A percentile compares a stretch with the other conserved stretches of the same genome.
Conservation (phyloP, 805 yeast species). For the Starmerella apicola region DNA sequence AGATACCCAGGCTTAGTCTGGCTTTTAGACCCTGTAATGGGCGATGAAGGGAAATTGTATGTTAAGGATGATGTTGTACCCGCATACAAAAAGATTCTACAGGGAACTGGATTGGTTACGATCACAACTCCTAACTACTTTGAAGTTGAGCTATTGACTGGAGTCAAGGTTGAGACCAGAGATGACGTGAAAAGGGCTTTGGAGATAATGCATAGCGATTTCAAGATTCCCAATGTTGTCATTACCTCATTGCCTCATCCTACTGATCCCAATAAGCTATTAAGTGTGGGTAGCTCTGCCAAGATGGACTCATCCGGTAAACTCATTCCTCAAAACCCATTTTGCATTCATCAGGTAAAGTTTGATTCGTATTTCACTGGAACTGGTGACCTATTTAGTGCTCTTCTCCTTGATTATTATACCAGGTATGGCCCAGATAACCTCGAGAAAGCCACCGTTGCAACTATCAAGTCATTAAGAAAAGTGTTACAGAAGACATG, state of each 20-base stretch:
- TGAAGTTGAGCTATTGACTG: slow-evolving; percentile 65
- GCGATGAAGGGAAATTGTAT: slow-evolving; percentile 77
- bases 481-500: slow-evolving; percentile 32
- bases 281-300: slow-evolving; percentile 36
- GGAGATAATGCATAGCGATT: slow-evolving; percentile 35
- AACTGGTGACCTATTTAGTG: slow-evolving; percentile 85
- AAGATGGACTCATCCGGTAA: slow-evolving; percentile 1
- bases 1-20: slow-evolving; percentile 31
- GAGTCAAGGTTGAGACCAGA: slow-evolving; percentile 33
- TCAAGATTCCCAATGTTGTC: slow-evolving; percentile 47
- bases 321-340: slow-evolving; percentile 12
- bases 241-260: slow-evolving; percentile 43
- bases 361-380: slow-evolving; percentile 84
- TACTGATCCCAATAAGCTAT: slow-evolving; percentile 23
- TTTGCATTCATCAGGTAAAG: slow-evolving; percentile 42
- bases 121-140: slow-evolving; percentile 84
- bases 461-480: slow-evolving; percentile 32
- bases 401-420: slow-evolving; percentile 56
- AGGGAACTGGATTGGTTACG: slow-evolving; percentile 39
- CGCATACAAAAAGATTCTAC: slow-evolving; percentile 38
- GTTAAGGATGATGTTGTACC: slow-evolving; percentile 51
- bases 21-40: slow-evolving; percentile 83
- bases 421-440: slow-evolving; percentile 14
- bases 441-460: slow-evolving; percentile 31
- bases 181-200: slow-evolving; percentile 38